phyloP scores from a whole-genome alignment of 75 land plant species.

The Adiantum capillusveneris region DNA sequence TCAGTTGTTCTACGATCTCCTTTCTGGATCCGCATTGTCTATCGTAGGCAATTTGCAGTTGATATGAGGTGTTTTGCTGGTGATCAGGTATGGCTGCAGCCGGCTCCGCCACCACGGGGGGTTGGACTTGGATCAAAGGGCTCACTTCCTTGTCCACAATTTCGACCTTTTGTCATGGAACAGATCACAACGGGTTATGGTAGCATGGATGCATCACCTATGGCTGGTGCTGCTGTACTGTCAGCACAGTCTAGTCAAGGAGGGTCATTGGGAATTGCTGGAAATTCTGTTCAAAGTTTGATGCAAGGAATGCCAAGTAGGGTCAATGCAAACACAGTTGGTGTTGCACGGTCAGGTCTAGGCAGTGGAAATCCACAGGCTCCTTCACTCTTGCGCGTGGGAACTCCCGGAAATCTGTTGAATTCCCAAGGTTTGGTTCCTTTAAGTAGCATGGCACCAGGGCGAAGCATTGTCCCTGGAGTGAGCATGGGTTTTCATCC shows the following conservation, averaged over 20 bases:
- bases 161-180: conserved; percentile 98
- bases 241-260: conserved; percentile 16
- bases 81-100: conserved; percentile 99
- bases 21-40: conserved; percentile 91
- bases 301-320: conserved; percentile 41
- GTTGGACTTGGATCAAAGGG: conserved; percentile 69
- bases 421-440: conserved; percentile 34
- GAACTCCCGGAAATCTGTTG: conserved; percentile 26
- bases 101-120: conserved; percentile 93
- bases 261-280: conserved; percentile 22
- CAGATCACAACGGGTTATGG: conserved; percentile 88
- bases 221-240: conserved; percentile 27
- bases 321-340: conserved; percentile 27
- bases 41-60: conserved; percentile 88
- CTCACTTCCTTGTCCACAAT: conserved; percentile 95
- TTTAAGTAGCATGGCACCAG: conserved; percentile 32
- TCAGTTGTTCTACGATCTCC: conserved; percentile 91
- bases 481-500: conserved; percentile 33
- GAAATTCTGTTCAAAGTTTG: conserved; percentile 16
- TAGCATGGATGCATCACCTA: conserved; percentile 35
- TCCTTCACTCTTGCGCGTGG: conserved; percentile 31
- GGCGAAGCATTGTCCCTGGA: conserved; percentile 46
- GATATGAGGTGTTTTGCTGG: conserved; percentile 99
- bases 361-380: conserved; percentile 29
- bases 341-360: conserved; percentile 26